phyloP scores from a whole-genome alignment of 1,284 basidiomycete genomes.

The Singerocomus rubriflavus region DNA sequence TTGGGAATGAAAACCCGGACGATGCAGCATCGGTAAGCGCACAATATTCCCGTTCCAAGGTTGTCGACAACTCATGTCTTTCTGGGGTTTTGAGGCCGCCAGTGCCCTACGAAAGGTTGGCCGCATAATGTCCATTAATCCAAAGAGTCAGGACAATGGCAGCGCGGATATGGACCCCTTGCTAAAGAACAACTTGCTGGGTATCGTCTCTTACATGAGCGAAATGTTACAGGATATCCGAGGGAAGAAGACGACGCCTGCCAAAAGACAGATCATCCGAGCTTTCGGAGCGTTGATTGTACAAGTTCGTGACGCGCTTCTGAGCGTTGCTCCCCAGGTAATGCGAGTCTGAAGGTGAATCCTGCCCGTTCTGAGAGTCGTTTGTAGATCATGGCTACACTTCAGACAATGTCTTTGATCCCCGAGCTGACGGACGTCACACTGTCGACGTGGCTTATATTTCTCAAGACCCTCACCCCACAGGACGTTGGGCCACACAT shows the following conservation, averaged over 20 bases:
- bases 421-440: constrained; percentile 77
- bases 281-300: constrained; percentile 76
- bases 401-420: constrained; percentile 82
- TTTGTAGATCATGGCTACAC: constrained; percentile 89
- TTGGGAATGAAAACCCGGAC: constrained; percentile 63
- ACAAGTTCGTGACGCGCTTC: constrained; percentile 70
- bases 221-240: constrained; percentile 80
- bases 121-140: constrained; percentile 31
- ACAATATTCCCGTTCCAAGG: not conserved
- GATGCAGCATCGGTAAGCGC: constrained; percentile 44
- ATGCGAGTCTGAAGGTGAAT: constrained; percentile 5
- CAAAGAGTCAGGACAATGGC: constrained; percentile 24
- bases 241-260: constrained; percentile 63
- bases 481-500: constrained; percentile 82
- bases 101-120: constrained; percentile 63
- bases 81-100: constrained; percentile 44
- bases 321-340: constrained; percentile 83
- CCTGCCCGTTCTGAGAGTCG: constrained; percentile 9
- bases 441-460: constrained; percentile 79
- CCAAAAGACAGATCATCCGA: constrained; percentile 74
- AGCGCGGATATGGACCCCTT: constrained; percentile 50
- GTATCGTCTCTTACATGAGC: constrained; percentile 77
- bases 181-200: constrained; percentile 75
- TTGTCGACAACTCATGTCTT: constrained; percentile 4
- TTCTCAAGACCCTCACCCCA: constrained; percentile 70